Evolutionary conservation across 768 basidiomycete species (phyloP), one percentile per base, ranked within the genome.

Genomic region (Dioszegia aurantiaca): DNA sequence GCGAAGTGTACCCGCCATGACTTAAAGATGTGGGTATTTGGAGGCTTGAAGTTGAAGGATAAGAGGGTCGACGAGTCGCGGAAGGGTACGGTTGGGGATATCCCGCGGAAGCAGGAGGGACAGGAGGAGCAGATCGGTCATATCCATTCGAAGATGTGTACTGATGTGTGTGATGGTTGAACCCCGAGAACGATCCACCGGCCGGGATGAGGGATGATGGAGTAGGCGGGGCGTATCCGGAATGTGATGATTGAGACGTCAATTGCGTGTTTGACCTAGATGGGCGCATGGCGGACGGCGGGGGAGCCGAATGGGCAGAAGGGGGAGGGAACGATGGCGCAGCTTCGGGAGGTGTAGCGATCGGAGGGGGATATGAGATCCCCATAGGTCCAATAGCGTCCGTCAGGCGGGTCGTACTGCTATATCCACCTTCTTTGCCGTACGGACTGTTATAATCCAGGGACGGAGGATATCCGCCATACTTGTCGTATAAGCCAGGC

Each of bases 311-410:
- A 17, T 37, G 39, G 17, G 51, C 21, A 2, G 37, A 39, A 12
- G 37, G 51, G 17, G 54, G 40, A 30, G 54, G 43, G 41, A 43
- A 55, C 10, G 54, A 55, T 2, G 54, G 54, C 11, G 43, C 41
- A 14, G 54, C 27, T 8, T 39, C 23, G 5, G 40, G 54, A 11
- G 54, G 54, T n/a, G 28, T 56, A 21, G 63, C 61, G 9, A 59
- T 54, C 5, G 62, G 46, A 26, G 65, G 68, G 4, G 70, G 70
- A 51, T 72, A 73, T 3, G 72, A 68, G 10, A 71, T 63, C 12
- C 72, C 72, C 26, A 64, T 42, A 0, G 72, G 68, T 6, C 69
- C 72, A 11, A 64, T 67, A 28, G 58, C 21, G 17, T 65, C 52
- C 5, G 63, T 53, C 3, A 73, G 58, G 56, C 64, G 61, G 14